Percentiles rank a stretch among this genome's conserved stretches.
These are phyloP conservation scores for Metschnikowia corniflorae DNA, from an alignment of 805 yeast species.

Conservation along the genomic window DNA sequence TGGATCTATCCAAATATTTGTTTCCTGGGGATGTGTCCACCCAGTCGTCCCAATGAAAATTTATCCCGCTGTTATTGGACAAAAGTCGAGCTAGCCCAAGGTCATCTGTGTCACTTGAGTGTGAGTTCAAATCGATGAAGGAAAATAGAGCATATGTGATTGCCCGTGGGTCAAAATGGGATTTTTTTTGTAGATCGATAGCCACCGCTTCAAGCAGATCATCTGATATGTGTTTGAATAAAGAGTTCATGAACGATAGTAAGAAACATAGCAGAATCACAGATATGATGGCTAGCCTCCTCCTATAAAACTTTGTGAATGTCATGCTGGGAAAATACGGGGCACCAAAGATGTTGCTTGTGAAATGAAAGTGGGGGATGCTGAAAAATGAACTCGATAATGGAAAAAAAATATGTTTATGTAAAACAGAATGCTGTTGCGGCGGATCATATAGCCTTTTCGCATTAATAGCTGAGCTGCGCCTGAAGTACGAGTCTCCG, in stretches of 20 bases:
- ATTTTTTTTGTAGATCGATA: constrained; percentile 21
- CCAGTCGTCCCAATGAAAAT: constrained; percentile 43
- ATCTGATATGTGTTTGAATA: constrained; percentile 21
- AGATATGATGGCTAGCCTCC: constrained; percentile 10
- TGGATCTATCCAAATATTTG: constrained; percentile 17
- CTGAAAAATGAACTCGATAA: no score
- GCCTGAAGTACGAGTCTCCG: no score
- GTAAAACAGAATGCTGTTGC: no score
- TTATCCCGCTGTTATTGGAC: constrained; percentile 20
- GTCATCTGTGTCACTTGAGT: not conserved
- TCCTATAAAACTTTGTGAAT: constrained; percentile 15
- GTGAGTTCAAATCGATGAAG: constrained; percentile 9
- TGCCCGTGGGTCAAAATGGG: constrained; percentile 27
- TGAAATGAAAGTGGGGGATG: no score
- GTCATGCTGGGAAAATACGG: constrained; percentile 8
- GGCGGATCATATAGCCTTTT: no score
- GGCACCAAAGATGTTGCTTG: no score
- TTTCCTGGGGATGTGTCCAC: constrained; percentile 28
- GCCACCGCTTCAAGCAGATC: constrained; percentile 21
- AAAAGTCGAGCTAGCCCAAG: constrained; percentile 5
- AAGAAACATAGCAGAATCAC: constrained; percentile 8
- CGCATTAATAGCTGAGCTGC: no score
- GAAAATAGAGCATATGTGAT: constrained; percentile 9
- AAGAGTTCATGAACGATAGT: constrained; percentile 11
- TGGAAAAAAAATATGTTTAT: no score